Percentiles rank a stretch among this genome's conserved stretches.
Evolutionary conservation across 371 early-diverging fungal genomes (phyloP).

Genomic region (Apophysomyces sp.): DNA sequence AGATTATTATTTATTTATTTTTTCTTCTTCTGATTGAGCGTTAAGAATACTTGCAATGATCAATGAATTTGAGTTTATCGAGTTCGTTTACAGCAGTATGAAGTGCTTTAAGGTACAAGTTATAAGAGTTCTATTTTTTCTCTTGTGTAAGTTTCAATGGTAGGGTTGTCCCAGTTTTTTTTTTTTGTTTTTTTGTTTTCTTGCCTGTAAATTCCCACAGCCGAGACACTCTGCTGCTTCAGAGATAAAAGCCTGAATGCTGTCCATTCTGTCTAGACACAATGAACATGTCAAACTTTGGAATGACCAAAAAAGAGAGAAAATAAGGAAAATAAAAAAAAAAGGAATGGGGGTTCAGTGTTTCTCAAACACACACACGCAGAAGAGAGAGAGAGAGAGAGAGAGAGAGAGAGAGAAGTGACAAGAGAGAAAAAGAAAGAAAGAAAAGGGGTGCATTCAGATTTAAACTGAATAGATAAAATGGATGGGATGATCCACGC

Average conservation of each 20-base stretch:
- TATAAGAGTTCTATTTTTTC: constrained; percentile 34
- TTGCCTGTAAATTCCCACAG: constrained; percentile 24
- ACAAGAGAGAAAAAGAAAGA: constrained; percentile 3
- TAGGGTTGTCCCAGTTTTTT: background rate
- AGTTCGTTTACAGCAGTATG: constrained; percentile 31
- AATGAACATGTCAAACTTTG: constrained; percentile 17
- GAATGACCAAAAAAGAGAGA: background rate
- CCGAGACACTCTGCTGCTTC: constrained; percentile 27
- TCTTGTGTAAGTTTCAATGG: background rate
- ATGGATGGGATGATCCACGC: background rate
- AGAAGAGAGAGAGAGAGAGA: background rate
- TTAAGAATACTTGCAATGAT: constrained; percentile 36
- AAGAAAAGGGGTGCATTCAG: constrained; percentile 4
- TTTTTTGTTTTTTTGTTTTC: background rate
- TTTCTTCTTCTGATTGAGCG: no score
- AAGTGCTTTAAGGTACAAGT: constrained; percentile 37
- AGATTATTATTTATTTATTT: background rate
- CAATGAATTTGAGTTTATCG: constrained; percentile 32
- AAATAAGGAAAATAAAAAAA: background rate
- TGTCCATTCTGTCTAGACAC: constrained; percentile 11
- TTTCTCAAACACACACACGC: no score
- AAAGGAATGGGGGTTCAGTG: no score
- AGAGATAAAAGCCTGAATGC: constrained; percentile 22
- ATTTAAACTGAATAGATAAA: constrained; percentile 2
- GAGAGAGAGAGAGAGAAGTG: constrained; percentile 6